Evolutionary conservation across 768 basidiomycete genomes (phyloP), one percentile per base, ranked within the genome.

Genomic region (Amanita exitialis): DNA sequence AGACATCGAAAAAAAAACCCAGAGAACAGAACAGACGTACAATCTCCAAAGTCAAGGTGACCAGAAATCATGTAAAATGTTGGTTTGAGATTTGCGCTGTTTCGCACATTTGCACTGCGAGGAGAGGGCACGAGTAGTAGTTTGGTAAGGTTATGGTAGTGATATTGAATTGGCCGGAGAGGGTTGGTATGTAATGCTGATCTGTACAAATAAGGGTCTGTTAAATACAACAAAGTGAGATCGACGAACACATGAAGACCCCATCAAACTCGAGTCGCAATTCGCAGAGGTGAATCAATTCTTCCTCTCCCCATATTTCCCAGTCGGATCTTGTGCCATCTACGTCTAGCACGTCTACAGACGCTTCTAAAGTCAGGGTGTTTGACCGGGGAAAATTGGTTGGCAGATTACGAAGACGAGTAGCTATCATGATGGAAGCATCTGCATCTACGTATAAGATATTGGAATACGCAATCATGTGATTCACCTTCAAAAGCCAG

Each of bases 291-390:
- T 83, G 77, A 53, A 88, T 76, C 2, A 62, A 70, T 6, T 68
- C 65, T 47, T 85, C 82, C 59, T 85, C 83, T 4, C 79, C 76
- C 65, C 76, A 77, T 39, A 68, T 64, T 44, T 83, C 81, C 75
- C 76, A 73, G 36, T 71, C 66, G n/a, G 62, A 52, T 34, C 61
- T 63, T 6, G 61, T 53, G 5, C 15, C 32, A 39, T 37, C 25
- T 3, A 16, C 18, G 13, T 16, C 36, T 48, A 27, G 58, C 6
- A 73, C 54, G 18, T 63, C 63, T 3, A 80, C 64, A 55, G 76
- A 72, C 61, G 80, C 69, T 4, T 62, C 61, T 32, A 64, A 50
- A 15, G 56, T 53, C 18, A 54, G 54, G 13, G 32, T 13, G 32
- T 32, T 32, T 5, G 32, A 13, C 32, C 13, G 32, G 12, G 59